phyloP scores from a whole-genome alignment of 23 red algal genomes.

The Agarophyton chilense region DNA sequence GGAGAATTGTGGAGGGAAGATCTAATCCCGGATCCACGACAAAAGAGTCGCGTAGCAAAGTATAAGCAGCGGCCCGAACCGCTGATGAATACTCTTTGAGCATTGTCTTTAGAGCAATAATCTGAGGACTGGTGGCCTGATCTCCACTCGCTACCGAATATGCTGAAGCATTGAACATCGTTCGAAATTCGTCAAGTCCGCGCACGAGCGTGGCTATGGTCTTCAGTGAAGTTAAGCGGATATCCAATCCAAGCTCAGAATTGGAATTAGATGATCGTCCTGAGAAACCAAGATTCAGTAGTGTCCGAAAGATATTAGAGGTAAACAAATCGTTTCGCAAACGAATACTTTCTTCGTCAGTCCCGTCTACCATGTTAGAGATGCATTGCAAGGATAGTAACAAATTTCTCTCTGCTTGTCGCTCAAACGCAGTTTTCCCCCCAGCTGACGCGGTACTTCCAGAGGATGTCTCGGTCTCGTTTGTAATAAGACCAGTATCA shows the following conservation, averaged over 20 bases:
- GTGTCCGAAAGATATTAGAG: constrained; percentile 20
- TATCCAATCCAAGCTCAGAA: neutral
- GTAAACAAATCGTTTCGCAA: constrained; percentile 36
- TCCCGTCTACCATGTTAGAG: constrained; percentile 41
- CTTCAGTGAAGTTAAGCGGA: constrained; percentile 45
- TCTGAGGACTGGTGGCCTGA: constrained; percentile 19
- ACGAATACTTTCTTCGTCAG: constrained; percentile 30
- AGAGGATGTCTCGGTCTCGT: neutral
- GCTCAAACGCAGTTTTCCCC: constrained; percentile 21
- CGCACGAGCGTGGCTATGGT: constrained; percentile 34
- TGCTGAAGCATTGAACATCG: constrained; percentile 33
- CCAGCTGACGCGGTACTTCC: neutral
- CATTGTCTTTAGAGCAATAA: constrained; percentile 29
- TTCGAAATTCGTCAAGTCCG: constrained; percentile 45
- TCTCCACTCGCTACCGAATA: neutral
- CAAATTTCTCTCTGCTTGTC: constrained; percentile 43
- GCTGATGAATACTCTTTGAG: constrained; percentile 29
- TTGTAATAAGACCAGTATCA: constrained; percentile 10
- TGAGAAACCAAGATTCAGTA: constrained; percentile 18
- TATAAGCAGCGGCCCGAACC: constrained; percentile 52
- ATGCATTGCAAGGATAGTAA: constrained; percentile 55
- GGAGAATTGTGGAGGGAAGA: constrained; percentile 47
- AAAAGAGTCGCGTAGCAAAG: constrained; percentile 37
- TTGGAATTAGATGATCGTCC: neutral
- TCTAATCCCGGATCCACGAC: constrained; percentile 42